A percentile compares a stretch with the other conserved stretches of the same genome.
phyloP scores from a whole-genome alignment of 176 grass and related monocot species.

The Melocanna baccifera region DNA sequence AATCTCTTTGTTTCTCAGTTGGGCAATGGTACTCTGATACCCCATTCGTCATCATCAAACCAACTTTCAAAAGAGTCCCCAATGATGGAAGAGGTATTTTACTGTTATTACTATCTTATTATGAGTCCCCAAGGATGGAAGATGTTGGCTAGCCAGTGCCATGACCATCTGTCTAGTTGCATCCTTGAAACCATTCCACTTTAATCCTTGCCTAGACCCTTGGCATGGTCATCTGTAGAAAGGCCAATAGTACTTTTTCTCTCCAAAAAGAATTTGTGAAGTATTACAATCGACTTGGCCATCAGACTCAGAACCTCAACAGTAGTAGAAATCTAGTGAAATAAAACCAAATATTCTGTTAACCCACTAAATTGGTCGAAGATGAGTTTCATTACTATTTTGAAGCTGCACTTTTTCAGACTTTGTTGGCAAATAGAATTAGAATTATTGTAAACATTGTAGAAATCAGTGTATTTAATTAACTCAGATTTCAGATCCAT shows the following conservation, averaged over 20 bases:
- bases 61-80: constrained; percentile 85
- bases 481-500: background rate
- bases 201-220: background rate
- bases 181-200: background rate
- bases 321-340: background rate
- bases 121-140: no score
- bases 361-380: background rate
- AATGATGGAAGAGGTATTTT: constrained; percentile 75
- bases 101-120: background rate
- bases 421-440: constrained; percentile 3
- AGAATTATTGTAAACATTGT: background rate
- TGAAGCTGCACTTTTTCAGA: background rate
- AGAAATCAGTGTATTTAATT: background rate
- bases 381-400: background rate
- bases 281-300: background rate
- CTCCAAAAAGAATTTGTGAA: background rate
- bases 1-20: constrained; percentile 87
- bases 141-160: background rate
- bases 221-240: background rate
- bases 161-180: background rate
- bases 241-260: background rate
- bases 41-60: constrained; percentile 67
- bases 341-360: background rate
- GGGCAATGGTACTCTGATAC: constrained; percentile 82
- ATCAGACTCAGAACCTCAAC: background rate